phyloP scores from a whole-genome alignment of 2,329 filamentous ascomycete genomes.

The Emmonsia crescens region DNA sequence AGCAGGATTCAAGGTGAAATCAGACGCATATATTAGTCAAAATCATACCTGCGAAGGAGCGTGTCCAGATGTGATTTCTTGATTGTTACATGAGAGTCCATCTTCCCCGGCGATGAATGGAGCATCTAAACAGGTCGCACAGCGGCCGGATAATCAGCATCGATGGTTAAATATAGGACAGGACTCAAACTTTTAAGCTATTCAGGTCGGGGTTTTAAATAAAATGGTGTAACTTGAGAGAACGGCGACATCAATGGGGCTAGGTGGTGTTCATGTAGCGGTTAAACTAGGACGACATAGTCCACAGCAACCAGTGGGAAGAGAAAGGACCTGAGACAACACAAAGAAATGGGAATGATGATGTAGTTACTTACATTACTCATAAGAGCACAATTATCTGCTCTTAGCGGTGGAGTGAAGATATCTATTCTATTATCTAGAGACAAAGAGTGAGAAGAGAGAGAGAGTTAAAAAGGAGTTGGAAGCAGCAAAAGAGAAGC shows the following conservation, averaged over 20 bases:
- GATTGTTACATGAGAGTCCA: slow-evolving; percentile 43
- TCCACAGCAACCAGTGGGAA: background rate
- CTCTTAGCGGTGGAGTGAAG: background rate
- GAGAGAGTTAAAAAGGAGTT: background rate
- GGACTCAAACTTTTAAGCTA: background rate
- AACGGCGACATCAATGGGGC: background rate
- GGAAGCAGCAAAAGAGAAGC: background rate
- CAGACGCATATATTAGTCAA: background rate
- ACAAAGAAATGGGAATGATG: background rate
- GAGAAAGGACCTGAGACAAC: background rate
- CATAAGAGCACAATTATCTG: background rate
- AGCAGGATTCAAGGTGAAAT: background rate
- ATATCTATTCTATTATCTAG: background rate
- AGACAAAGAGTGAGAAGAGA: background rate
- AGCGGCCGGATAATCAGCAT: background rate
- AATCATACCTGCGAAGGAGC: slow-evolving; percentile 48
- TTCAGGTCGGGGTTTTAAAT: background rate
- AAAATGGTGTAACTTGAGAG: background rate
- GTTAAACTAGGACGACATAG: background rate
- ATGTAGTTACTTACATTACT: background rate
- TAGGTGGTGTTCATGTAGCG: background rate
- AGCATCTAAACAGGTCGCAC: slow-evolving; percentile 2
- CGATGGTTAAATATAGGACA: background rate
- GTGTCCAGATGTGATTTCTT: slow-evolving; percentile 52
- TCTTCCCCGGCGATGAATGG: slow-evolving; percentile 6